phyloP scores from a whole-genome alignment of 2,329 filamentous ascomycete species.

The Colletotrichum navitas region DNA sequence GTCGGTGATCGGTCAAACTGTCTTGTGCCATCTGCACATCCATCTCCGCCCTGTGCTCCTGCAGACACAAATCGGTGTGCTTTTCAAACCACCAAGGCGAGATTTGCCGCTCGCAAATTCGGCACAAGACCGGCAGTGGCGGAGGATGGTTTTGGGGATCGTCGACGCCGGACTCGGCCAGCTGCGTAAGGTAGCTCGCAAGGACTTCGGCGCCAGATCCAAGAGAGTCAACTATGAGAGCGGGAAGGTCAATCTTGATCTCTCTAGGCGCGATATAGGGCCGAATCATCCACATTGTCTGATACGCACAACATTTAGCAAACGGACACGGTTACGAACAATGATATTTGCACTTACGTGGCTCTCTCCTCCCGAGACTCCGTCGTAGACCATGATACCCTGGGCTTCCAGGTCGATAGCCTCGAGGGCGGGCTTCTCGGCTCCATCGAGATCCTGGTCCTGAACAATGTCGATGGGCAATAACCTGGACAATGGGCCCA shows the following conservation, averaged over 20 bases:
- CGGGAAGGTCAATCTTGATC: slow-evolving; percentile 94
- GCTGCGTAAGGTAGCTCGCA: slow-evolving; percentile 89
- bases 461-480: slow-evolving; percentile 59
- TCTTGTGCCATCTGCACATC: slow-evolving; percentile 97
- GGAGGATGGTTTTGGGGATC: slow-evolving; percentile 83
- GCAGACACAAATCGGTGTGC: slow-evolving; percentile 94
- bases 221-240: slow-evolving; percentile 89
- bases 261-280: slow-evolving; percentile 90
- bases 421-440: slow-evolving; percentile 56
- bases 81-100: slow-evolving; percentile 99
- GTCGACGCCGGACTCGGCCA: slow-evolving; percentile 85
- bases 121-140: slow-evolving; percentile 88
- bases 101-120: slow-evolving; percentile 97
- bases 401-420: slow-evolving; percentile 90
- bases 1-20: slow-evolving; percentile 89
- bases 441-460: slow-evolving; percentile 54
- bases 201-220: slow-evolving; percentile 95
- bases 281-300: slow-evolving; percentile 99
- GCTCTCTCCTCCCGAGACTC: slow-evolving; percentile 85
- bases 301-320: slow-evolving; percentile 33
- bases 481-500: slow-evolving; percentile 78
- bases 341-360: slow-evolving; percentile 74
- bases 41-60: slow-evolving; percentile 97
- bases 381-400: slow-evolving; percentile 98
- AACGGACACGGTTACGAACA: neutral